Evolutionary conservation across 2,329 filamentous ascomycete genomes (phyloP), one percentile per base, ranked within the genome.

Genomic region (Diaporthe vexans): DNA sequence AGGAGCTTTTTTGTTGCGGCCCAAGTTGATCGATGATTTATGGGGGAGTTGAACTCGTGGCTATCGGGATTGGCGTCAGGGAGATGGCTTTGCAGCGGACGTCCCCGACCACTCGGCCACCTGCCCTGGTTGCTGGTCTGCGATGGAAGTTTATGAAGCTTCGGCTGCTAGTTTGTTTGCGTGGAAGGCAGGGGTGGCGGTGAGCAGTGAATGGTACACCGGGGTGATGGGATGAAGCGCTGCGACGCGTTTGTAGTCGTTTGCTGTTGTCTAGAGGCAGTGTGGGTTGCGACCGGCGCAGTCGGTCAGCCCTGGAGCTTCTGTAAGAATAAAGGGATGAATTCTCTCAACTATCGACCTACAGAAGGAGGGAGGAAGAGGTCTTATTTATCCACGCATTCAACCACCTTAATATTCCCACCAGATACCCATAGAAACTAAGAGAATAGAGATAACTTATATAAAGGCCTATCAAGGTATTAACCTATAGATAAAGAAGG

Each of bases 41-140:
- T 21, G 17, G 21, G 61, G 61, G 24, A 63, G 17, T 63, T 63
- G 59, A 67, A 67, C 46, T 52, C 48, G 63, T 46, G 61, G 24
- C 33, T 35, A 24, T 68, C 63, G 63, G 33, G 48, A 35, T 37
- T 68, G 63, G 63, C 33, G 63, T 40, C 15, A 68, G 48, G 29
- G 33, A 68, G 61, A 48, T 37, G 46, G 29, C 21, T 67, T 67
- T n/a, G 29, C 1, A 19, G 46, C 52, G 48, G 5, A 33, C 46
- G 61, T 52, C 46, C 33, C 43, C 46, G 19, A 67, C 61, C 61
- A 9, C 63, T 68, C 35, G 33, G 29, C 63, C 46, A 68, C 13
- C 24, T 24, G 4, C 63, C 63, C 63, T 68, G 48, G n/a, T 4
- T 17, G 9, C 11, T 40, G 13, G 46, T 2, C 8, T 37, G 6